Evolutionary conservation across 2,329 filamentous ascomycete genomes (phyloP).

Genomic region (Hypoxylon sp.): DNA sequence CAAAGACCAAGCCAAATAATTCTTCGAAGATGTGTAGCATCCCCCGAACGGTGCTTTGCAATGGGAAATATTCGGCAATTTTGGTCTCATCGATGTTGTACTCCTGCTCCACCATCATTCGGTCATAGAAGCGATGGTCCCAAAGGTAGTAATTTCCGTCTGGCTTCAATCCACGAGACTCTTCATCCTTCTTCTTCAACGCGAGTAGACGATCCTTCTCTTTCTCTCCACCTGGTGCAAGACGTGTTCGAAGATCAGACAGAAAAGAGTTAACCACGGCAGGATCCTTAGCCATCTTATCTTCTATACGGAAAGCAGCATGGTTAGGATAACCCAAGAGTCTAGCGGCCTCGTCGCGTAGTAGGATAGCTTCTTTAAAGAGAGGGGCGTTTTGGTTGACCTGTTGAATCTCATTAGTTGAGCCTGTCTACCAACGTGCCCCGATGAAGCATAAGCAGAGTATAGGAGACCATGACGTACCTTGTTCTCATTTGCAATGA

Average conservation of each 20-base stretch:
- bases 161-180: constrained; percentile 69
- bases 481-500: constrained; percentile 86
- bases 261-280: constrained; percentile 81
- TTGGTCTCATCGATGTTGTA: constrained; percentile 84
- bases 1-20: constrained; percentile 83
- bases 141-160: constrained; percentile 85
- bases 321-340: constrained; percentile 84
- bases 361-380: constrained; percentile 80
- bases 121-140: constrained; percentile 86
- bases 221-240: constrained; percentile 77
- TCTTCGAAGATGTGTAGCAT: constrained; percentile 90
- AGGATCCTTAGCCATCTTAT: constrained; percentile 88
- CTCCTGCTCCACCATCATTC: constrained; percentile 84
- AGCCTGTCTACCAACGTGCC: neutral
- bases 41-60: constrained; percentile 78
- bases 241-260: constrained; percentile 75
- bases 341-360: constrained; percentile 83
- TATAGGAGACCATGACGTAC: constrained; percentile 52
- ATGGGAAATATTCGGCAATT: constrained; percentile 88
- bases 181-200: constrained; percentile 79
- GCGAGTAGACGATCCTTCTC: constrained; percentile 79
- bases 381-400: constrained; percentile 79
- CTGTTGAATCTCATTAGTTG: constrained; percentile 51
- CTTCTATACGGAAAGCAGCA: constrained; percentile 81
- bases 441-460: neutral